phyloP scores from a whole-genome alignment of 2,329 filamentous ascomycete genomes.

The Nemania sp. region DNA sequence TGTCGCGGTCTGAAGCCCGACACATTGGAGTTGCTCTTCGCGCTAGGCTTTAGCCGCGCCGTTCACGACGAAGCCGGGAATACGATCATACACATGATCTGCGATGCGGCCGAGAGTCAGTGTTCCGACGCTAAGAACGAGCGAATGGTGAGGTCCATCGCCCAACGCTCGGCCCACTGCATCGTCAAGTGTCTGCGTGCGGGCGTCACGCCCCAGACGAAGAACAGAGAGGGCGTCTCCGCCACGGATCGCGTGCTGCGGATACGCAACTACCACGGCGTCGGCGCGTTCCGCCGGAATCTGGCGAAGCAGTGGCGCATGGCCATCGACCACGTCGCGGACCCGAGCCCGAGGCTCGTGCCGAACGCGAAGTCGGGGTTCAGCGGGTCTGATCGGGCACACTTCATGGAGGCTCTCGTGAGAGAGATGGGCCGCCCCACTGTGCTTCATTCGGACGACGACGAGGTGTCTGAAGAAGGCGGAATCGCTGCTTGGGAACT shows the following conservation, averaged over 20 bases:
- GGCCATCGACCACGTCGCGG: slow-evolving; percentile 1
- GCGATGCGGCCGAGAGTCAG: slow-evolving; percentile 18
- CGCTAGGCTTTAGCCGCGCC: slow-evolving; percentile 5
- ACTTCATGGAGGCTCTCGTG: too few relatives aligned
- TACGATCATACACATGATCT: slow-evolving; percentile 28
- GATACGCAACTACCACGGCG: slow-evolving; percentile 22
- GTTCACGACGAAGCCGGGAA: slow-evolving; percentile 25
- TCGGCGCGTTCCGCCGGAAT: slow-evolving; percentile 15
- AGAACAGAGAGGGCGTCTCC: slow-evolving; percentile 24
- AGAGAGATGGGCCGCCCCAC: neutral
- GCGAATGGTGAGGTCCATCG: slow-evolving; percentile 14
- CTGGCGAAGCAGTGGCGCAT: slow-evolving; percentile 15
- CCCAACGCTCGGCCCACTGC: slow-evolving; percentile 12
- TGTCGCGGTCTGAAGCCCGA: slow-evolving; percentile 24
- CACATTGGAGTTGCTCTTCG: slow-evolving; percentile 16
- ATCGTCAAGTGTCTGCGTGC: slow-evolving; percentile 13
- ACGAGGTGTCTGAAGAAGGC: neutral
- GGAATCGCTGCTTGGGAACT: too few relatives aligned
- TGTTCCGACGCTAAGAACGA: slow-evolving; percentile 10
- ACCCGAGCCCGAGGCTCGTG: neutral
- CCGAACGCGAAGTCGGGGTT: neutral
- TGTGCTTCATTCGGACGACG: neutral
- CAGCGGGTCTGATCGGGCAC: neutral
- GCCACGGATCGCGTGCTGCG: slow-evolving; percentile 16
- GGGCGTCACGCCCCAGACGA: slow-evolving; percentile 2